Percentiles rank a stretch among this genome's conserved stretches.
These are phyloP conservation scores for Metschnikowia kofuensis DNA, from an alignment of 805 yeast genomes.

Conservation along the genomic window DNA sequence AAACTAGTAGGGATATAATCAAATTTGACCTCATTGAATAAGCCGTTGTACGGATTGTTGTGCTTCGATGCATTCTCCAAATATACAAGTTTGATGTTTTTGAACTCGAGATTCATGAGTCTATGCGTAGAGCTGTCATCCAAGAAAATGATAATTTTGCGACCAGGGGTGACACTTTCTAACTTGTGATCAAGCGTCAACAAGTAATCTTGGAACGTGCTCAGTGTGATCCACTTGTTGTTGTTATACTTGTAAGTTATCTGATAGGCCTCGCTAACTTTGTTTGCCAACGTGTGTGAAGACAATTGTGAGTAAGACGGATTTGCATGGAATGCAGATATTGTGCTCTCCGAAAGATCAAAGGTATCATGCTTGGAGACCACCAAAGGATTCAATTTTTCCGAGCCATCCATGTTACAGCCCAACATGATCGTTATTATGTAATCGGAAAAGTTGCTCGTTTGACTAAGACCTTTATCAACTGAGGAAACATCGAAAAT, in stretches of 20 bases:
- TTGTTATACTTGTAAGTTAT: constrained; percentile 57
- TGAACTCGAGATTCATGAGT: constrained; percentile 41
- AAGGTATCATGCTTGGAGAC: constrained; percentile 56
- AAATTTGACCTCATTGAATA: constrained; percentile 45
- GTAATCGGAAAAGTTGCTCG: constrained; percentile 38
- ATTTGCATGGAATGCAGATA: constrained; percentile 18
- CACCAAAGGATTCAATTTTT: constrained; percentile 57
- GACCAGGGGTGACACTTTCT: constrained; percentile 35
- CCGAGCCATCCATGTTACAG: constrained; percentile 60
- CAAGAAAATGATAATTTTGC: constrained; percentile 53
- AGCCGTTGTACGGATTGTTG: constrained; percentile 33
- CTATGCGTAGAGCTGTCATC: constrained; percentile 66
- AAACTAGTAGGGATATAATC: constrained; percentile 60
- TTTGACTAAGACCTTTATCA: constrained; percentile 41
- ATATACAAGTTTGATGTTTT: constrained; percentile 33
- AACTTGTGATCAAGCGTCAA: constrained; percentile 58
- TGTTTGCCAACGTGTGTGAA: constrained; percentile 26
- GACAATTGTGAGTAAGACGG: constrained; percentile 10
- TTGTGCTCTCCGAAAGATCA: constrained; percentile 30
- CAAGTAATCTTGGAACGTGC: constrained; percentile 60
- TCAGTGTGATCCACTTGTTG: constrained; percentile 62
- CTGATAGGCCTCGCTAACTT: constrained; percentile 49
- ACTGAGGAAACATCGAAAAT: constrained; percentile 46
- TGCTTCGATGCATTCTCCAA: constrained; percentile 39
- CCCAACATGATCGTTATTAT: constrained; percentile 58